Conservation (phyloP, 352 stramenopile species). For the Globisporangium acanthophoron region DNA sequence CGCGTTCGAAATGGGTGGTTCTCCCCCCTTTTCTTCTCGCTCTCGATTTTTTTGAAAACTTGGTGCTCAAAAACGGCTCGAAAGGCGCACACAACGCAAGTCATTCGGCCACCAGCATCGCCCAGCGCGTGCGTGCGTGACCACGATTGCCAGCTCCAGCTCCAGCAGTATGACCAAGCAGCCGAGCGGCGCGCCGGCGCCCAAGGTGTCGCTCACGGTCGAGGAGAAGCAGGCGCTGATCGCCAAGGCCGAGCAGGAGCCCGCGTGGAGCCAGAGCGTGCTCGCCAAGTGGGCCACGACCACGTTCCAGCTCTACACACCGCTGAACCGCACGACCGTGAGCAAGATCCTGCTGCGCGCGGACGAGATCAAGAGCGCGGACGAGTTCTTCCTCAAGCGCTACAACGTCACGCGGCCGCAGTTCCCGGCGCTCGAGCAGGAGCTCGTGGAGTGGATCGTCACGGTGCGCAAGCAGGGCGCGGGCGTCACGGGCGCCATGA, state of each 20-base stretch:
- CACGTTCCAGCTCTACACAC: constrained; percentile 5
- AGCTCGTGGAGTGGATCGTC: constrained; percentile 8
- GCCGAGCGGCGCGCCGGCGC: background rate
- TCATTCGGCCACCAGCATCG: no score
- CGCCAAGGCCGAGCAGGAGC: constrained; percentile 6
- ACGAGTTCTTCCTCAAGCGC: constrained; percentile 9
- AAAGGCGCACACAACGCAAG: no score
- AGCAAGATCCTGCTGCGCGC: constrained; percentile 9
- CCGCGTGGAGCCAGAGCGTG: constrained; percentile 4
- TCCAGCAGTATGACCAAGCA: background rate
- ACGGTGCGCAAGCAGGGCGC: constrained; percentile 5
- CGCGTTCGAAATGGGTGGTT: background rate
- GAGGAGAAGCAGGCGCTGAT: constrained; percentile 8
- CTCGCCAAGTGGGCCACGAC: constrained; percentile 6
- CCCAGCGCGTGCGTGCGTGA: no score
- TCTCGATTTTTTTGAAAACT: background rate
- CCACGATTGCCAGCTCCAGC: background rate
- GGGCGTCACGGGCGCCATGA: constrained; percentile 5
- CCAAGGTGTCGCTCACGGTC: constrained; percentile 5
- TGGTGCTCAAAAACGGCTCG: no score
- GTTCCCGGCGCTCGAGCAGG: constrained; percentile 7
- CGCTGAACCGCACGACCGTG: constrained; percentile 8
- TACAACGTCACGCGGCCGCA: constrained; percentile 9
- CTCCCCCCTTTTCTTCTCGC: background rate
- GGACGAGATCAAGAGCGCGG: constrained; percentile 7